Conservation (phyloP, 768 basidiomycete species). For the Leccinum boreale region DNA sequence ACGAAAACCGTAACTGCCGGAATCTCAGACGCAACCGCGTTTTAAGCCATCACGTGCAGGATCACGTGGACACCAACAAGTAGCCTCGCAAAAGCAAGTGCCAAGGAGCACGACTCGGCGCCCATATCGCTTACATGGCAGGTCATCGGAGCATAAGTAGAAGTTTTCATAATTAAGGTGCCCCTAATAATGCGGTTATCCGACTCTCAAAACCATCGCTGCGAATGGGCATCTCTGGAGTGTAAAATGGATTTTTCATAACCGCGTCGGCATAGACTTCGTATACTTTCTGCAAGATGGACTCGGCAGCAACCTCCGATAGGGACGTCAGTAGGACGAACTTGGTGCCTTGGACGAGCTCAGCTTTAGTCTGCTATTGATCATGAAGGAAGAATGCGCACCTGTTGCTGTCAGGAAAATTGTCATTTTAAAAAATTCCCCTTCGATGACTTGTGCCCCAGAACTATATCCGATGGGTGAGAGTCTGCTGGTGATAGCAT, state of each 20-base stretch:
- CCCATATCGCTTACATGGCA: not conserved
- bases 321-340: conserved; percentile 90
- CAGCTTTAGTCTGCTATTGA: not conserved
- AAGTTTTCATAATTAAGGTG: conserved; percentile 23
- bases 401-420: conserved; percentile 90
- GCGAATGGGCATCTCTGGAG: conserved; percentile 98
- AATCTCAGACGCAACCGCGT: conserved; percentile 13
- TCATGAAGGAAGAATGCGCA: conserved; percentile 28
- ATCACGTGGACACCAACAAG: conserved; percentile 20
- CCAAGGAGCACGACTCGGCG: too few species aligned
- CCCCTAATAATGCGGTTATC: conserved; percentile 58
- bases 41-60: conserved; percentile 6
- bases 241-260: conserved; percentile 99
- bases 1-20: not conserved
- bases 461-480: conserved; percentile 82
- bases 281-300: conserved; percentile 80
- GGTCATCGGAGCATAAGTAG: not conserved
- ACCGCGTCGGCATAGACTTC: conserved; percentile 92
- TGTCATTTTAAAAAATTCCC: conserved; percentile 92
- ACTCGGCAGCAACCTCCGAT: conserved; percentile 64
- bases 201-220: conserved; percentile 83
- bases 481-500: conserved; percentile 93
- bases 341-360: conserved; percentile 70
- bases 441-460: conserved; percentile 93
- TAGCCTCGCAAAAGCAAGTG: too few species aligned